Base-by-base conservation (phyloP, 2,329 filamentous ascomycete genomes). In the Cytospora schulzeri region DNA sequence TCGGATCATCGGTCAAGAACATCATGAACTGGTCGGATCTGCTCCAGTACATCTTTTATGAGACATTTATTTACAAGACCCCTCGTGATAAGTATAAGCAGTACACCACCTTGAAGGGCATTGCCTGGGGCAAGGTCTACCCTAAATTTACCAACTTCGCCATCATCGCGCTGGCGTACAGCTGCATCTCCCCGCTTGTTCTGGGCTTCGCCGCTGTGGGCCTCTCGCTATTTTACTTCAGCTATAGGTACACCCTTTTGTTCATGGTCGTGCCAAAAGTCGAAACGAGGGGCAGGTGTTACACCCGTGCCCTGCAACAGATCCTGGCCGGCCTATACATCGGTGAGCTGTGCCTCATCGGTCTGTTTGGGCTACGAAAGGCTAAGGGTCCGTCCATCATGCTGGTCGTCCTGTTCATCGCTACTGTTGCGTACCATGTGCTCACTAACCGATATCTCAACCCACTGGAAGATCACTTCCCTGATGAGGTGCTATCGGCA, bases 221-320 rank as follows among this genome's bases (percentile, higher is more conserved):
- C 38, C 85, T 97, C 68, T 85, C 81, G 51, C 79, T 96, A 57
- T 91, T 96, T 79, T 95, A 96, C 76, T 82, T 92, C 60, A 90
- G 91, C 61, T 96, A 93, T 79, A 86, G 91, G 45, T 96, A 97
- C 83, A 93, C 94, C 76, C 76, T 97, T 60, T 81, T 97, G 26
- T 97, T 91, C 74, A 91, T 95, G 17, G 89, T 87, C 56, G 90
- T 93, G 69, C 85, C 90, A 15, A 81, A 88, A 67, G 45, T 96
- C 68, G 93, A 98, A 73, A 97, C 93, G 56, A 92, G 92, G 72
- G 94, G 95, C 57, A 87, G 94, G 26, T 88, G 92, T 71, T 98
- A 97, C 73, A 90, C 92, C 1, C 90, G 92, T 28, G 93, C 92
- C 6, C 83, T 98, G 52, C 92, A 97, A 80, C 93, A 98, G 67